phyloP scores from a whole-genome alignment of 2,329 filamentous ascomycete genomes.

The Westerdykella sp. region DNA sequence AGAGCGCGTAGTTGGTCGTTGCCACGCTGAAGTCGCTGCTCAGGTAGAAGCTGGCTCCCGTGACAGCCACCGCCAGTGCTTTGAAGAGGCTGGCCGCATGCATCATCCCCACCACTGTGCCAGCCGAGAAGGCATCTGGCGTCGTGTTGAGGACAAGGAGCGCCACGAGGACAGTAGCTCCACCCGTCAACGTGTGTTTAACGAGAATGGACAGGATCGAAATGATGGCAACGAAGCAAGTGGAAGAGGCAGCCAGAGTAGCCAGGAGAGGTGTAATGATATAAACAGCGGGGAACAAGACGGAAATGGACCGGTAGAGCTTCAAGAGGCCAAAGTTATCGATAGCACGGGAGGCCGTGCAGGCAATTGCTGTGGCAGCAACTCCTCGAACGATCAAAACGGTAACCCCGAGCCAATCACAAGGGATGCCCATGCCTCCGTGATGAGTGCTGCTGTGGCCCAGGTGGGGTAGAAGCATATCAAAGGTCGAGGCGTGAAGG shows the following conservation, averaged over 20 bases:
- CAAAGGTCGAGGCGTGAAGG: slow-evolving; percentile 51
- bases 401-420: slow-evolving; percentile 39
- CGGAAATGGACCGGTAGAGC: slow-evolving; percentile 39
- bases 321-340: slow-evolving; percentile 38
- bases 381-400: slow-evolving; percentile 39
- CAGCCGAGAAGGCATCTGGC: slow-evolving; percentile 43
- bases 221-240: slow-evolving; percentile 30
- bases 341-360: slow-evolving; percentile 33
- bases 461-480: slow-evolving; percentile 44
- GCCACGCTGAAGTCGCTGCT: slow-evolving; percentile 41
- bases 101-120: slow-evolving; percentile 45
- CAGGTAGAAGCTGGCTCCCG: slow-evolving; percentile 42
- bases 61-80: slow-evolving; percentile 43
- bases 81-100: slow-evolving; percentile 44
- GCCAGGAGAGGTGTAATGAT: slow-evolving; percentile 37
- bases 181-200: slow-evolving; percentile 40
- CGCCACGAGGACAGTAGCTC: slow-evolving; percentile 40
- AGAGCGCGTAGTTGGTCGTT: slow-evolving; percentile 41
- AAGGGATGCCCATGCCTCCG: slow-evolving; percentile 44
- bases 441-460: slow-evolving; percentile 41
- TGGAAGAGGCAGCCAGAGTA: slow-evolving; percentile 29
- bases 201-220: slow-evolving; percentile 38
- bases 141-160: slow-evolving; percentile 45
- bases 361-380: slow-evolving; percentile 37
- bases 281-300: slow-evolving; percentile 39